Evolutionary conservation across 2,329 filamentous ascomycete genomes (phyloP).

Genomic region (Hortaea sp.): DNA sequence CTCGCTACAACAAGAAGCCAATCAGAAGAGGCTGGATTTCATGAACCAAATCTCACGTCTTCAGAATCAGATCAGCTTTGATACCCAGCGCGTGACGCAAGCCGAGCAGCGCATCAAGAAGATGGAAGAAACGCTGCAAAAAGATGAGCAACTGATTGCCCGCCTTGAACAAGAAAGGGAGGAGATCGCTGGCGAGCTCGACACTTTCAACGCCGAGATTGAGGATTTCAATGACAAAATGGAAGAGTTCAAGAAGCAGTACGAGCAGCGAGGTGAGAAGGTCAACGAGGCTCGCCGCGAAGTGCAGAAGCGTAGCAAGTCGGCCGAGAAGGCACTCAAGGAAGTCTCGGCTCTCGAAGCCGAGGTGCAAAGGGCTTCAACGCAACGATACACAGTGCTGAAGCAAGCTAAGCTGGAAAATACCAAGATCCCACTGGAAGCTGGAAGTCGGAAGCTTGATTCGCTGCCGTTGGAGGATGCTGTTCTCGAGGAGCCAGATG

Average conservation of each 20-base stretch:
- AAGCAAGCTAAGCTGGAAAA: slow-evolving; percentile 90
- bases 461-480: slow-evolving; percentile 75
- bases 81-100: slow-evolving; percentile 61
- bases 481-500: slow-evolving; percentile 51
- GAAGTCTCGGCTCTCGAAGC: slow-evolving; percentile 71
- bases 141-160: slow-evolving; percentile 59
- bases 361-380: slow-evolving; percentile 74
- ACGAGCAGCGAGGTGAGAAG: slow-evolving; percentile 60
- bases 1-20: slow-evolving; percentile 79
- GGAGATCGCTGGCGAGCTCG: slow-evolving; percentile 62
- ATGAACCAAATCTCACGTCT: slow-evolving; percentile 62
- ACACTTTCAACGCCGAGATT: slow-evolving; percentile 63
- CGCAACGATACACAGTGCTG: slow-evolving; percentile 72
- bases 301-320: slow-evolving; percentile 72
- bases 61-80: slow-evolving; percentile 51
- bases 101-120: slow-evolving; percentile 59
- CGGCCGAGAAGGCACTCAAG: slow-evolving; percentile 66
- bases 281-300: slow-evolving; percentile 71
- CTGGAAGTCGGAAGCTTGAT: slow-evolving; percentile 63
- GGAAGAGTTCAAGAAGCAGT: slow-evolving; percentile 56
- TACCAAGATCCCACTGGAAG: slow-evolving; percentile 68
- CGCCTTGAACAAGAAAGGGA: slow-evolving; percentile 63
- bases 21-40: slow-evolving; percentile 78
- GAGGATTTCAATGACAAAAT: slow-evolving; percentile 65
- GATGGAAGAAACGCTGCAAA: slow-evolving; percentile 56